Conservation (phyloP, 305 asterid genomes). For the Andrographis paniculata region DNA sequence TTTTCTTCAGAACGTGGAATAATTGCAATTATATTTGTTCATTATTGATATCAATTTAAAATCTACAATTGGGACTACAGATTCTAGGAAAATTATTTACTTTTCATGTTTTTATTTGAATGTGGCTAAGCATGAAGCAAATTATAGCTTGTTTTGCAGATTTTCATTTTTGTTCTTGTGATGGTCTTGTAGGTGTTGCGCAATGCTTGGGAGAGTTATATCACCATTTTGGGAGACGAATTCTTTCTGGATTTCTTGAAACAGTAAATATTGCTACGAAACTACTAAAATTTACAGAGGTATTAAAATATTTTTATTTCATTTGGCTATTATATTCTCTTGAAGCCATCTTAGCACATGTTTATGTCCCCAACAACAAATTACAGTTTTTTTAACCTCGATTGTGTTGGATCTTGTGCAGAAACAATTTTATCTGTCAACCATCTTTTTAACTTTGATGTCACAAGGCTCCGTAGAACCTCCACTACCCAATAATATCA, state of each 20-base stretch:
- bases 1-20: background rate
- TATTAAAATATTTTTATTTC: conserved; percentile 24
- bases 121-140: too few species aligned
- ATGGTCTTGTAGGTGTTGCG: conserved; percentile 62
- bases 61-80: too few species aligned
- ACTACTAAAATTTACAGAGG: conserved; percentile 84
- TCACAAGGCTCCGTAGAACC: conserved; percentile 2
- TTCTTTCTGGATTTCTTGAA: conserved; percentile 82
- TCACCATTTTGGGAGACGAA: conserved; percentile 68
- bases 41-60: too few species aligned
- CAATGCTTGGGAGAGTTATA: conserved; percentile 95
- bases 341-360: too few species aligned
- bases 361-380: too few species aligned
- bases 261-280: conserved; percentile 68
- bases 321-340: conserved; percentile 7
- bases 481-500: conserved; percentile 11
- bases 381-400: too few species aligned
- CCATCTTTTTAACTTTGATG: conserved; percentile 1
- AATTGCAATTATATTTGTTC: too few species aligned
- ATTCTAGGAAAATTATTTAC: too few species aligned
- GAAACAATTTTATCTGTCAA: conserved; percentile 8
- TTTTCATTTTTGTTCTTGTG: conserved; percentile 16
- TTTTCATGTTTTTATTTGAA: too few species aligned
- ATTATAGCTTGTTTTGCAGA: too few species aligned
- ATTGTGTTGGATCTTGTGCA: conserved; percentile 11